Base-by-base conservation (phyloP, 2,329 filamentous ascomycete species). In the Cladosporium sphaerospermum region DNA sequence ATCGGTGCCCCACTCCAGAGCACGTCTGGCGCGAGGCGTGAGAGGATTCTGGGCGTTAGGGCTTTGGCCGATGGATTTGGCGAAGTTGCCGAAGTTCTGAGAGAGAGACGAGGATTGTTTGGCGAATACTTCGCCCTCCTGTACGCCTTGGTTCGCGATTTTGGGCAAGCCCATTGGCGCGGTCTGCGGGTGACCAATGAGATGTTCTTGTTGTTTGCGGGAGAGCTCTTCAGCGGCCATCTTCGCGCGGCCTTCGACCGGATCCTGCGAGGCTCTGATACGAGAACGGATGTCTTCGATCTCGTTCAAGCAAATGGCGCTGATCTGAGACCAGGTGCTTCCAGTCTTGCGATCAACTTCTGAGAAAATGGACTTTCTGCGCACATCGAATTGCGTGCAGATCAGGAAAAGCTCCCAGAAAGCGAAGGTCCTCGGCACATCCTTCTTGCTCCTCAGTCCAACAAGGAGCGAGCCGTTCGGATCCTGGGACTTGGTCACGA, bases 341-440 rank as follows among this genome's bases (percentile, higher is more conserved):
- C 86, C 89, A 42, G 85, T 86, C 39, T 46, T 82, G 56, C 90
- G 86, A 61, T 95, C 89, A 56, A 96, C 88, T 61, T 97, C 92
- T 54, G 84, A 82, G 69, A 88, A 96, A 52, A 97, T 89, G 16
- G 83, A 81, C 68, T 86, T 88, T 49, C 92, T 82, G 33, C 90
- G 83, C n/a, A 82, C 78, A 13, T 84, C 78, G 57, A 87, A 91
- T 51, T 82, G 79, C 53, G 86, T 80, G 36, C 88, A 84, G 61
- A 96, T 95, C 53, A 88, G 78, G 31, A 83, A 82, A 28, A 96
- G 75, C 66, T 97, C 92, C 91, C 91, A 96, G 69, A 95, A 86
- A 13, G 92, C 91, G 68, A 95, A 95, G 0, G 83, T 80, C 79
- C 88, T 84, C 56, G 88, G 83, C 9, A 88, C 77, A 8, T 88